Percentiles rank a stretch among this genome's conserved stretches.
phyloP scores from a whole-genome alignment of 176 grass and related monocot species.

The Poa annua region DNA sequence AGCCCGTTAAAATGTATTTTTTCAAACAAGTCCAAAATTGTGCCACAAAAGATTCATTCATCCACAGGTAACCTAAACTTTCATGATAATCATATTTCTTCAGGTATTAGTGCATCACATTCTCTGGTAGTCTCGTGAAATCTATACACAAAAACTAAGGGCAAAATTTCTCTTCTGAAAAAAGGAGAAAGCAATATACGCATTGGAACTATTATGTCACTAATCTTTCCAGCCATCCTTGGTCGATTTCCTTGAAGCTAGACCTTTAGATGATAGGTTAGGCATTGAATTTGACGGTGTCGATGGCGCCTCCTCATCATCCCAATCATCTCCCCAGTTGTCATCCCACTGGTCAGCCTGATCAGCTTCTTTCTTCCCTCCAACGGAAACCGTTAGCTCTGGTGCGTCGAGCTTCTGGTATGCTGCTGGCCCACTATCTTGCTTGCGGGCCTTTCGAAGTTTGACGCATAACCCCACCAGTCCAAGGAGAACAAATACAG shows the following conservation, averaged over 20 bases:
- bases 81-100: conserved; percentile 15
- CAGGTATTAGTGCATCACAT: not conserved
- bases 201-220: conserved; percentile 27
- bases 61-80: not conserved
- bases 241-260: conserved; percentile 64
- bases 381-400: conserved; percentile 59
- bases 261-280: conserved; percentile 80
- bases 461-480: conserved; percentile 54
- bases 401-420: conserved; percentile 65
- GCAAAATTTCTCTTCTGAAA: conserved; percentile 7
- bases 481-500: conserved; percentile 51
- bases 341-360: conserved; percentile 76
- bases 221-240: conserved; percentile 97
- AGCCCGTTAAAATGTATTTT: not conserved
- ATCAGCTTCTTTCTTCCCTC: conserved; percentile 58
- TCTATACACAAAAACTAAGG: not conserved
- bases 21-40: not conserved
- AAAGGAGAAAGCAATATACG: not conserved
- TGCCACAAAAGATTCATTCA: not conserved
- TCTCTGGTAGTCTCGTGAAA: not conserved
- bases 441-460: conserved; percentile 37
- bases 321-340: conserved; percentile 82
- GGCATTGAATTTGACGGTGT: conserved; percentile 68
- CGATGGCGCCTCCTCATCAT: conserved; percentile 80
- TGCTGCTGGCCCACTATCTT: not conserved